phyloP scores from a whole-genome alignment of 176 grass and related monocot species.

The Echinochloa phyllopogon region DNA sequence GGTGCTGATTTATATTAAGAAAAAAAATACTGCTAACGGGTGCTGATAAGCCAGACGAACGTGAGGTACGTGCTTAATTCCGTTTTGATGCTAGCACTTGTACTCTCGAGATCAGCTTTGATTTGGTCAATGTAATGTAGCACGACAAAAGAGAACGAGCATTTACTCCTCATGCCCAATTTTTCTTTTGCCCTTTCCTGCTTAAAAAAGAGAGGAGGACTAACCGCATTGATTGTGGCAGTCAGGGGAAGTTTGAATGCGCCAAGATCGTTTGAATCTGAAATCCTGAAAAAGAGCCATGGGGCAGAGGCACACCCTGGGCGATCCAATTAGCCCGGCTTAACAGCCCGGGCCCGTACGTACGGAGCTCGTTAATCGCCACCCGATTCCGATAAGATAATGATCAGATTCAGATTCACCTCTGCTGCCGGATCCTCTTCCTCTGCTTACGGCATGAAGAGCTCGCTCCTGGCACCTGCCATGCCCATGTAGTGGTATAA shows the following conservation, averaged over 20 bases:
- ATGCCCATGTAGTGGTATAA: neutral
- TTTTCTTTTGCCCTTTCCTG: neutral
- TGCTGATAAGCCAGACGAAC: too few species aligned
- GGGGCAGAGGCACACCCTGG: neutral
- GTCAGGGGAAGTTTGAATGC: conserved; percentile 7
- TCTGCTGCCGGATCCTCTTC: neutral
- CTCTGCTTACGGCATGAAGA: neutral
- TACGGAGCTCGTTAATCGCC: conserved; percentile 5
- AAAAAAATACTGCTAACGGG: too few species aligned
- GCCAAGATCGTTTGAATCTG: neutral
- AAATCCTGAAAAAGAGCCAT: conserved; percentile 13
- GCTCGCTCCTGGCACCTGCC: neutral
- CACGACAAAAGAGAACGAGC: conserved; percentile 45
- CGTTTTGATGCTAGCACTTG: neutral
- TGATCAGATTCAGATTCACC: neutral
- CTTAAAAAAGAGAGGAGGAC: neutral
- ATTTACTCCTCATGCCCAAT: neutral
- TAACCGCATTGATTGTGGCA: neutral
- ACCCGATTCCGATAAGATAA: neutral
- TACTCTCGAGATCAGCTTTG: neutral
- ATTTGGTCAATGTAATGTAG: neutral
- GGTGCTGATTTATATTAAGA: too few species aligned
- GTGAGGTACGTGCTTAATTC: neutral
- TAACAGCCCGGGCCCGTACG: neutral
- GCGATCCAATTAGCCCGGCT: neutral